Evolutionary conservation across 2,329 filamentous ascomycete genomes (phyloP).

Genomic region (Diaporthe capsici): DNA sequence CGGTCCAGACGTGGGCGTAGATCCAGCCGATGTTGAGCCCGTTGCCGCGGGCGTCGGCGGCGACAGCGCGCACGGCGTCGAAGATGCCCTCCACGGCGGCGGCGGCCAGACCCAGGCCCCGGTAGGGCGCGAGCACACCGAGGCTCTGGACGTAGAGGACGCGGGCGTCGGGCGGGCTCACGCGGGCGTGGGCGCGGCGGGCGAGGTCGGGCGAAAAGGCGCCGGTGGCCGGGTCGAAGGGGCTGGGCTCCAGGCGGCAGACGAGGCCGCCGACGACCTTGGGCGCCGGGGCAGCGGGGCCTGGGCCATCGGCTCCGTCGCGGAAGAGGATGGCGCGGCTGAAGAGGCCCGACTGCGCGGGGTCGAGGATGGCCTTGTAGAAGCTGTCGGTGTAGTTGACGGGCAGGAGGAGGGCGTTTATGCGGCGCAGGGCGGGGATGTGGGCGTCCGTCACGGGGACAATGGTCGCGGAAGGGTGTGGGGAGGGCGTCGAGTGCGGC

Average conservation of each 20-base stretch:
- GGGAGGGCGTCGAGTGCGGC: conserved; percentile 53
- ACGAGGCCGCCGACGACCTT: conserved; percentile 74
- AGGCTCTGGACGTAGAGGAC: conserved; percentile 77
- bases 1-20: conserved; percentile 78
- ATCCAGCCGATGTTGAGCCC: conserved; percentile 37
- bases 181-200: conserved; percentile 34
- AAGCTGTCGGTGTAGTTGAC: conserved; percentile 76
- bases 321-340: conserved; percentile 73
- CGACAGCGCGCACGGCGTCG: conserved; percentile 56
- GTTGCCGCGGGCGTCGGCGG: neutral
- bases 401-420: conserved; percentile 75
- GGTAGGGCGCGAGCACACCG: conserved; percentile 74
- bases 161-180: conserved; percentile 50
- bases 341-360: conserved; percentile 64
- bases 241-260: conserved; percentile 71
- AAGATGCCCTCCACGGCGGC: conserved; percentile 69
- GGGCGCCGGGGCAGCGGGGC: conserved; percentile 49
- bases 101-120: conserved; percentile 70
- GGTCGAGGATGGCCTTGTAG: conserved; percentile 69
- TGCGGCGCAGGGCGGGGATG: conserved; percentile 71
- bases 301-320: conserved; percentile 51
- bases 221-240: conserved; percentile 48
- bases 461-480: conserved; percentile 65
- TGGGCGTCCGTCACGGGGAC: conserved; percentile 64
- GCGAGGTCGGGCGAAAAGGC: conserved; percentile 38